A percentile compares a stretch with the other conserved stretches of the same genome.
These are phyloP conservation scores for Obelidium mucronatum DNA, from an alignment of 192 early-diverging fungal genomes.

Conservation along the genomic window DNA sequence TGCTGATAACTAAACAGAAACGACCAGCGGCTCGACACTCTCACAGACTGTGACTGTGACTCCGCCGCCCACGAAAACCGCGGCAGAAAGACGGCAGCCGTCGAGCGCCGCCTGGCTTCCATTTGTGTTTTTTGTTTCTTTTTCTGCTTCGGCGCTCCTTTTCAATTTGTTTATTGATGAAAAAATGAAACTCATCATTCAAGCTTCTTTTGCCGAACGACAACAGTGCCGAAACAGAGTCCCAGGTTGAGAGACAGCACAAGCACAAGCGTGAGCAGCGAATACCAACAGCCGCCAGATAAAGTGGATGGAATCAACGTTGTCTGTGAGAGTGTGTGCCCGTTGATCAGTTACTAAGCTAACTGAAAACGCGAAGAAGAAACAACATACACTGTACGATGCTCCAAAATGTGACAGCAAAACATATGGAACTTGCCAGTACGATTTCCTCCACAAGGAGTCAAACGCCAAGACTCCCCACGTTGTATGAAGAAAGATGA, in stretches of 20 bases:
- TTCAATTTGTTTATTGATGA: too few relatives aligned
- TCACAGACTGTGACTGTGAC: too few relatives aligned
- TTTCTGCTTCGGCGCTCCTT: too few relatives aligned
- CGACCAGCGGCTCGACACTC: too few relatives aligned
- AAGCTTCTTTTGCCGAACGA: conserved; percentile 17
- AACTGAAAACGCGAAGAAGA: neutral
- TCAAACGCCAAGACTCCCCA: conserved; percentile 84
- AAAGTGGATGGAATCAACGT: conserved; percentile 51
- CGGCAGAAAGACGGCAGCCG: too few relatives aligned
- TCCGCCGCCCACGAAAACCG: too few relatives aligned
- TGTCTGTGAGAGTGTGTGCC: conserved; percentile 43
- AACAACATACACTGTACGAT: conserved; percentile 63
- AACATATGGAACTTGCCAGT: conserved; percentile 58
- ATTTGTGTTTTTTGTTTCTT: too few relatives aligned
- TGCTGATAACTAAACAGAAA: too few relatives aligned
- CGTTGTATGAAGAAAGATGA: conserved; percentile 72
- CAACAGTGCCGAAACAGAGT: conserved; percentile 15
- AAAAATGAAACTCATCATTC: too few relatives aligned
- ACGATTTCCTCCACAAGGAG: conserved; percentile 59
- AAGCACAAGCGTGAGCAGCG: conserved; percentile 23
- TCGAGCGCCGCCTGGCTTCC: too few relatives aligned
- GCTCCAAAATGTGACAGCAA: conserved; percentile 71
- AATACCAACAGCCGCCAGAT: conserved; percentile 48
- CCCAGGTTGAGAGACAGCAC: conserved; percentile 16
- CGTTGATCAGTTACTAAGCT: neutral